Percentiles rank a stretch among this genome's conserved stretches.
phyloP scores from a whole-genome alignment of 306 rosid species.

The Ammopiptanthus mongolicus region DNA sequence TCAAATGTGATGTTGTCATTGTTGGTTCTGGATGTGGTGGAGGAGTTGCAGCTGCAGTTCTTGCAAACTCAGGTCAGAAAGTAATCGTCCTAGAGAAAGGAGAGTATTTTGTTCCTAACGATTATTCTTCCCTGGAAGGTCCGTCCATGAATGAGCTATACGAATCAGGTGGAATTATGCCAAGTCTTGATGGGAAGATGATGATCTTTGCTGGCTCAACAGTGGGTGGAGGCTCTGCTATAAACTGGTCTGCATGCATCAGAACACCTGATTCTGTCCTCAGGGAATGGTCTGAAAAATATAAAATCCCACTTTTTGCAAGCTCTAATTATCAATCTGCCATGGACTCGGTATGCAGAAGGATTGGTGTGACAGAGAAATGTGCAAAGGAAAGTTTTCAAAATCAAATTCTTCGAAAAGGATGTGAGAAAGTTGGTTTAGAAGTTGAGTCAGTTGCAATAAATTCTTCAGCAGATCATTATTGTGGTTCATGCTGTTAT shows the following conservation, averaged over 20 bases:
- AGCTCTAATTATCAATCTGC: conserved; percentile 63
- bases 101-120: conserved; percentile 67
- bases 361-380: conserved; percentile 64
- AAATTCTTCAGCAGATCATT: conserved; percentile 66
- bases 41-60: conserved; percentile 95
- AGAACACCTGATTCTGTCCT: conserved; percentile 69
- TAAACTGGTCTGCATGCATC: conserved; percentile 93
- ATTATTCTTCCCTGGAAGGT: conserved; percentile 83
- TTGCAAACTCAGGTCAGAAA: conserved; percentile 75
- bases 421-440: conserved; percentile 69
- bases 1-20: conserved; percentile 83
- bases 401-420: conserved; percentile 63
- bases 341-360: conserved; percentile 66
- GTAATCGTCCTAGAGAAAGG: conserved; percentile 85
- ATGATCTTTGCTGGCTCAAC: conserved; percentile 85
- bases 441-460: conserved; percentile 64
- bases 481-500: conserved; percentile 74
- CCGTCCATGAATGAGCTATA: conserved; percentile 69
- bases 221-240: conserved; percentile 90
- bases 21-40: conserved; percentile 96
- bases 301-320: conserved; percentile 55
- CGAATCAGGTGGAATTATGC: conserved; percentile 57
- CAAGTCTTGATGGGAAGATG: conserved; percentile 64
- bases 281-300: conserved; percentile 66
- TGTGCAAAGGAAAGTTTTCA: conserved; percentile 58